A percentile compares a stretch with the other conserved stretches of the same genome.
Evolutionary conservation across 352 stramenopile species (phyloP).

Genomic region (Ophiocytium majus): DNA sequence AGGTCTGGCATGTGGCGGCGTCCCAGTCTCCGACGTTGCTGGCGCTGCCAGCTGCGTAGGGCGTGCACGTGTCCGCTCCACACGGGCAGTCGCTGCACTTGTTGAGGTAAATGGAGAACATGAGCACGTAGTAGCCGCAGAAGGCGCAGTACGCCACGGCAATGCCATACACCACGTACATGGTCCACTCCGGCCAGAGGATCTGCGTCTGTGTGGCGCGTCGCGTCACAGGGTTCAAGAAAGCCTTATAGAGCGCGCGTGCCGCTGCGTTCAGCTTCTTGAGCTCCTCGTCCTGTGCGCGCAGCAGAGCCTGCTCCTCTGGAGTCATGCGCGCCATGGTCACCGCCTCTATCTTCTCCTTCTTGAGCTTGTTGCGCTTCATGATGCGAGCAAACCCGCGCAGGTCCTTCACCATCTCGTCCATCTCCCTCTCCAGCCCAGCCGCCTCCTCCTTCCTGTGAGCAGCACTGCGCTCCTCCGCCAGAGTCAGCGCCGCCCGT

Average conservation of each 20-base stretch:
- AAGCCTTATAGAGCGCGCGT: not conserved
- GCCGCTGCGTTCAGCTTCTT: not conserved
- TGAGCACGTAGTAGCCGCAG: not conserved
- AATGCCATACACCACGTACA: not conserved
- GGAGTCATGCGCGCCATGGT: not conserved
- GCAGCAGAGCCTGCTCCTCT: not conserved
- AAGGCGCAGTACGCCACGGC: not conserved
- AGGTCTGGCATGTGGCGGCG: not conserved
- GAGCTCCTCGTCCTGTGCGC: not conserved
- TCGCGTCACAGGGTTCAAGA: not conserved
- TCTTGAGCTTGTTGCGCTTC: not conserved
- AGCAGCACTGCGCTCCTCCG: not conserved
- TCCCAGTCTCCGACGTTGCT: not conserved
- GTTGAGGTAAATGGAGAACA: not conserved
- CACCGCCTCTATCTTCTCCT: not conserved
- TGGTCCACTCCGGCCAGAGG: not conserved
- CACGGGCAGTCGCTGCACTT: not conserved
- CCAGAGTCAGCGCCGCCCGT: not conserved
- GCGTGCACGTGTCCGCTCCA: not conserved
- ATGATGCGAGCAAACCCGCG: not conserved
- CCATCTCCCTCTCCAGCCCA: not conserved
- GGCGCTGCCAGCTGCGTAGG: not conserved
- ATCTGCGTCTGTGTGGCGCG: not conserved
- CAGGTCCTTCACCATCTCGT: not conserved
- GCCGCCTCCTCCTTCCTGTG: not conserved